Percentiles rank a stretch among this genome's conserved stretches.
Evolutionary conservation across 129 eudicot species (phyloP).

Genomic region (Rutidosis leptorrhynchoides): DNA sequence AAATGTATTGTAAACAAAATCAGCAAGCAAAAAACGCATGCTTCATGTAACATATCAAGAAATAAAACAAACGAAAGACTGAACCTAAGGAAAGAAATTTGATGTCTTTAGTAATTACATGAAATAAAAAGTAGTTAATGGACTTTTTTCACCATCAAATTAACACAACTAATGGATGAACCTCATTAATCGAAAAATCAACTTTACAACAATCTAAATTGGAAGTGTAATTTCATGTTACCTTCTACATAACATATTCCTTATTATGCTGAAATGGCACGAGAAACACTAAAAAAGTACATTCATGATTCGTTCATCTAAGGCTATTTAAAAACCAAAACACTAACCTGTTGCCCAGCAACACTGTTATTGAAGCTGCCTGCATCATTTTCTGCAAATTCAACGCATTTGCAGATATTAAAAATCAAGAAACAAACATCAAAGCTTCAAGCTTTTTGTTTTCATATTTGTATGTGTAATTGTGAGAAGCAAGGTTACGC

Average conservation of each 20-base stretch:
- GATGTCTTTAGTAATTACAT: background rate
- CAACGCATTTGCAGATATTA: conserved; percentile 23
- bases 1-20: conserved; percentile 25
- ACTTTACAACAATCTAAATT: background rate
- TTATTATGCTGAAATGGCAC: background rate
- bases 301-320: conserved; percentile 11
- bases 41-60: conserved; percentile 8
- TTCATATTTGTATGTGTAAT: conserved; percentile 13
- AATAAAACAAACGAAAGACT: background rate
- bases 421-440: conserved; percentile 19
- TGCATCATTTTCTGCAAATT: conserved; percentile 71
- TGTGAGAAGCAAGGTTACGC: background rate
- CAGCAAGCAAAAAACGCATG: conserved; percentile 26
- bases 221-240: conserved; percentile 1
- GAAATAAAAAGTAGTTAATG: background rate
- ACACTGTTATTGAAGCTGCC: conserved; percentile 93
- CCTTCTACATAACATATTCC: background rate
- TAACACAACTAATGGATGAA: conserved; percentile 1
- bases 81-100: conserved; percentile 6
- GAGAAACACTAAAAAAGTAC: conserved; percentile 14
- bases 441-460: conserved; percentile 3
- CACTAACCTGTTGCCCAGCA: conserved; percentile 76
- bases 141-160: background rate
- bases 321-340: conserved; percentile 17
- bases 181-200: conserved; percentile 7